Base-by-base conservation (phyloP, 1,139 yeast genomes). In the Taphrina flavorubra region DNA sequence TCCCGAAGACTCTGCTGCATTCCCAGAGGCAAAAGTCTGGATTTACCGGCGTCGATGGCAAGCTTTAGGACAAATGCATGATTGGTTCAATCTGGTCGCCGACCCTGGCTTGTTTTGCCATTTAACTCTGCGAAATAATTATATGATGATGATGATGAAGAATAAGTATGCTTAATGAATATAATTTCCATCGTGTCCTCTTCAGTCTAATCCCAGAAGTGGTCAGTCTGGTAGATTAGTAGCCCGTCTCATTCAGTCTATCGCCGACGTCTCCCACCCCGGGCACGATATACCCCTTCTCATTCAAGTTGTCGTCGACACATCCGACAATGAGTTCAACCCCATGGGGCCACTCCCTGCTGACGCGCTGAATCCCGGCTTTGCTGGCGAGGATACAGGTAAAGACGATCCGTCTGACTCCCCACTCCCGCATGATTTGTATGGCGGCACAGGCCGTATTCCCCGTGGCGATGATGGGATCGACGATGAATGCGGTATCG, bases 181-280 rank as follows among this genome's bases (percentile, higher is more conserved):
- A 11, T 39, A 14, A 14, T 39, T 3, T 39, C 3, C 31, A 25
- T 25, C 31, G 31, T 25, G 31, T 25, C 31, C 4, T 4, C 31
- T 25, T 4, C 2, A 4, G 4, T 25, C 31, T 25, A 4, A 25
- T 25, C 4, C 2, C 31, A 25, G 31, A 25, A 25, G 31, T 3
- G 42, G 6, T 44, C 3, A n/a, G n/a, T 8, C 2, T 10, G 47
- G 1, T 44, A 13, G 47, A 10, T 8, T 42, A 61, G 25, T 63
- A 55, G 14, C 44, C 36, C 11, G 72, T 70, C 44, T 68, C 62
- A 51, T 67, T 70, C 56, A 78, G 72, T 11, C 80, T 71, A 70
- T 77, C 79, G n/a, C 80, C 80, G 53, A 78, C 74, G 69, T 78
- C 80, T 37, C 79, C 80, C 36, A 78, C 72, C 13, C 80, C 80